Percentiles rank a stretch among this genome's conserved stretches.
Evolutionary conservation across 352 stramenopile genomes (phyloP).

Genomic region (Globisporangium lucens): DNA sequence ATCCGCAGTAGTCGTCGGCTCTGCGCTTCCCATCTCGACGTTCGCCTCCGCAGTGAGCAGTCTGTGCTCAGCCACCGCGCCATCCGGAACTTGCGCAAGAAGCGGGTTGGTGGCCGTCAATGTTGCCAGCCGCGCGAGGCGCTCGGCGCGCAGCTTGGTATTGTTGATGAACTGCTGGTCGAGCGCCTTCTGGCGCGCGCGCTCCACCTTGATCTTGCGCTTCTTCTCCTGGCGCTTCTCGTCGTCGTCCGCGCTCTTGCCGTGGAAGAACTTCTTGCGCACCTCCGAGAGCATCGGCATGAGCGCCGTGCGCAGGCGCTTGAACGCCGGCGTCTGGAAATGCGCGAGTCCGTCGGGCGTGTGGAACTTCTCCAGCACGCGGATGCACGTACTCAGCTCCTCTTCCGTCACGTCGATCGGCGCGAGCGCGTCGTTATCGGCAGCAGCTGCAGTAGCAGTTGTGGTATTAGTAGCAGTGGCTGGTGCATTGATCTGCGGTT

Average conservation of each 20-base stretch:
- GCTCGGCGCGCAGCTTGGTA: conserved; percentile 65
- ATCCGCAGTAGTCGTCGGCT: background rate
- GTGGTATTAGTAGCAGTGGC: background rate
- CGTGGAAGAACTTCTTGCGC: conserved; percentile 61
- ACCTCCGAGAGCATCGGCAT: conserved; percentile 60
- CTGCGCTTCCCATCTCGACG: conserved; percentile 2
- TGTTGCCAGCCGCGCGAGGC: conserved; percentile 45
- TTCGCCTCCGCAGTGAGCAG: conserved; percentile 19
- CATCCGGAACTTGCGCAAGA: conserved; percentile 63
- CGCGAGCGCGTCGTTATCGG: background rate
- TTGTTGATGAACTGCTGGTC: conserved; percentile 83
- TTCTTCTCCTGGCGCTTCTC: conserved; percentile 59
- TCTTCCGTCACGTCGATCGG: conserved; percentile 37
- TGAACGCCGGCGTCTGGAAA: conserved; percentile 58
- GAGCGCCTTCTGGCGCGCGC: conserved; percentile 54
- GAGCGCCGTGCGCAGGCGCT: conserved; percentile 56
- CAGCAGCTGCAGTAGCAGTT: background rate
- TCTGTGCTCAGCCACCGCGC: conserved; percentile 19
- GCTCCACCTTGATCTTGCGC: conserved; percentile 65
- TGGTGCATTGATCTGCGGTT: background rate
- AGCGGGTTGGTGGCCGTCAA: conserved; percentile 60
- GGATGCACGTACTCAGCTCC: conserved; percentile 56
- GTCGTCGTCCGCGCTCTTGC: conserved; percentile 40
- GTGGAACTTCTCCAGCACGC: conserved; percentile 56
- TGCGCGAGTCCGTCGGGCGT: conserved; percentile 34